A percentile compares a stretch with the other conserved stretches of the same genome.
Conservation (phyloP, 371 early-diverging fungal genomes). For the Actinomortierella ambigua region DNA sequence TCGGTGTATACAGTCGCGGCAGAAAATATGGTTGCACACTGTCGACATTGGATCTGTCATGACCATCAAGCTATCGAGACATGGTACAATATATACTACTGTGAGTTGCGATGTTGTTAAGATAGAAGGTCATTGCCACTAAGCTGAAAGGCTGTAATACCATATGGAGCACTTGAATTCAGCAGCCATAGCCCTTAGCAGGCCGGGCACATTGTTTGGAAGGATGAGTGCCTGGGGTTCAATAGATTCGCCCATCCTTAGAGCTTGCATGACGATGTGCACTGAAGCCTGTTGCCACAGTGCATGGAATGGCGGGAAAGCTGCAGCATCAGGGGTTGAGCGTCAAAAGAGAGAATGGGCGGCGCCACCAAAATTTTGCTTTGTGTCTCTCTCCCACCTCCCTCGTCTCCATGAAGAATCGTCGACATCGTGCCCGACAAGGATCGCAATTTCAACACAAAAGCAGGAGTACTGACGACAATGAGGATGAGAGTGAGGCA, state of each 20-base stretch:
- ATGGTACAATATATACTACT: too few species aligned
- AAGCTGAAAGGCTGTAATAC: conserved; percentile 5
- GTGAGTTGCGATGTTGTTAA: too few species aligned
- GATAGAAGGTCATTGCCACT: too few species aligned
- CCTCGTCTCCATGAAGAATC: conserved; percentile 11
- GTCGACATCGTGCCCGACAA: too few species aligned
- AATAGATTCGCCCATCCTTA: neutral
- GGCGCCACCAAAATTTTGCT: conserved; percentile 18
- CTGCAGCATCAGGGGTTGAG: neutral
- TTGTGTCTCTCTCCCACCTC: neutral
- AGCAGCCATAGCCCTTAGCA: conserved; percentile 45
- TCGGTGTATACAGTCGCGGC: conserved; percentile 30
- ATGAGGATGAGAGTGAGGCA: neutral
- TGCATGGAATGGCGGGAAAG: too few species aligned
- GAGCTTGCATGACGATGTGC: too few species aligned
- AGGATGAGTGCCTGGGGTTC: conserved; percentile 13
- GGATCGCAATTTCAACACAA: too few species aligned
- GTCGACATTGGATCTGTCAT: conserved; percentile 34
- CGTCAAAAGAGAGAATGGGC: neutral
- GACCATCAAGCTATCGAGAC: conserved; percentile 23
- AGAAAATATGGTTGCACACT: conserved; percentile 42
- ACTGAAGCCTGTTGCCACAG: too few species aligned
- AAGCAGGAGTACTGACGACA: neutral
- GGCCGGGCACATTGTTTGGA: conserved; percentile 27
- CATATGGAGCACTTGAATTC: conserved; percentile 48